Conservation (phyloP, 345 rosid genomes). For the Cardamine occulta region DNA sequence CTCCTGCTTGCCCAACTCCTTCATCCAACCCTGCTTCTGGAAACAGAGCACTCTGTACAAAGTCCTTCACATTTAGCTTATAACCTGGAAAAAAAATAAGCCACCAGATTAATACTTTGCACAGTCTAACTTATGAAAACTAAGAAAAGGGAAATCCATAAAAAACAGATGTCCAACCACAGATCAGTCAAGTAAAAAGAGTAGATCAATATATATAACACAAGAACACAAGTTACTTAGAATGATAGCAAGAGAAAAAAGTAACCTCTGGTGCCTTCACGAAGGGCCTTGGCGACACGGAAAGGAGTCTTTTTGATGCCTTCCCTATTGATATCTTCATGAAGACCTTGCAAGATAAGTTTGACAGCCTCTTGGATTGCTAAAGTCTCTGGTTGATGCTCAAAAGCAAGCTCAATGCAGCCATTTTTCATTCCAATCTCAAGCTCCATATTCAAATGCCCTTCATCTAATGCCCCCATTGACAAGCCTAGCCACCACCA, state of each 20-base stretch:
- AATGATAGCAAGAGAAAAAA: not conserved
- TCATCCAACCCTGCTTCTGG: conserved; percentile 83
- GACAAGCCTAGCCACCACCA: conserved; percentile 36
- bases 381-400: conserved; percentile 62
- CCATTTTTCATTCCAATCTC: conserved; percentile 58
- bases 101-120: conserved; percentile 21
- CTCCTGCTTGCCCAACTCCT: conserved; percentile 79
- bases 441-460: conserved; percentile 60
- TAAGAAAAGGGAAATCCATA: not conserved
- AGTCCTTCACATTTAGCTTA: conserved; percentile 67
- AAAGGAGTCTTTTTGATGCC: conserved; percentile 89
- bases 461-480: conserved; percentile 86
- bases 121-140: not conserved
- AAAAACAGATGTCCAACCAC: not conserved
- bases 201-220: not conserved
- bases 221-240: not conserved
- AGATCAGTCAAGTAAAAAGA: not conserved
- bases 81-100: conserved; percentile 59
- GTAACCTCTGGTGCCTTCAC: conserved; percentile 82
- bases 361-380: conserved; percentile 86
- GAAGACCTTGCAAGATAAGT: conserved; percentile 76
- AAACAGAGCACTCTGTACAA: conserved; percentile 85
- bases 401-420: conserved; percentile 51
- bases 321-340: conserved; percentile 80
- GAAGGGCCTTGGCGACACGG: conserved; percentile 94